Percentiles rank a stretch among this genome's conserved stretches.
phyloP scores from a whole-genome alignment of 345 rosid genomes.

The Garcia nutans region DNA sequence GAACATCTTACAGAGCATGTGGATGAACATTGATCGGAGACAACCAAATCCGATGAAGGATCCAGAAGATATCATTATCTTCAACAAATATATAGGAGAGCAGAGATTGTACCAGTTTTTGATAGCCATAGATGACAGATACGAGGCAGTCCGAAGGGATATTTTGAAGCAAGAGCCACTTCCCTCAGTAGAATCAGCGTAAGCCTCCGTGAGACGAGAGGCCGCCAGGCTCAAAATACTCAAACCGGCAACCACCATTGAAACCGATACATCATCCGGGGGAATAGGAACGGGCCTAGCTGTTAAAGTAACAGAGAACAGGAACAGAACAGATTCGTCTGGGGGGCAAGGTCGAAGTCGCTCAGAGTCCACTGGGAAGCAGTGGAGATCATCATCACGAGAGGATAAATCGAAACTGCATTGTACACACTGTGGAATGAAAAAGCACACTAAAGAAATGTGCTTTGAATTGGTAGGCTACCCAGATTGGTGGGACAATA shows the following conservation, averaged over 20 bases:
- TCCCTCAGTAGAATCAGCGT: neutral
- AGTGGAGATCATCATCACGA: neutral
- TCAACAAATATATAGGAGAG: neutral
- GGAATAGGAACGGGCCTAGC: neutral
- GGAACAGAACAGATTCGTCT: neutral
- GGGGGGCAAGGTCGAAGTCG: neutral
- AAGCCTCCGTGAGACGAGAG: neutral
- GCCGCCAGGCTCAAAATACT: neutral
- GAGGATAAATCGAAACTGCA: neutral
- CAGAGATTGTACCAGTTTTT: neutral
- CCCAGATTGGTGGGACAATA: neutral
- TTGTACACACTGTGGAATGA: neutral
- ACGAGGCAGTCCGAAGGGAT: no score
- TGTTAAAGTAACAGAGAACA: neutral
- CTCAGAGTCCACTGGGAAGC: neutral
- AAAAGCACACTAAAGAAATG: neutral
- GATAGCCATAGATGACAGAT: no score
- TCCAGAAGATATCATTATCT: neutral
- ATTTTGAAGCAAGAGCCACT: no score
- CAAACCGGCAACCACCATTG: neutral
- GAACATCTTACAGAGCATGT: neutral
- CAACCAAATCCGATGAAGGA: neutral
- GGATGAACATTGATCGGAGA: neutral
- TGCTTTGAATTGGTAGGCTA: neutral
- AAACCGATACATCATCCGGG: neutral